phyloP scores from a whole-genome alignment of 345 rosid genomes.

The Psidium guajava region DNA sequence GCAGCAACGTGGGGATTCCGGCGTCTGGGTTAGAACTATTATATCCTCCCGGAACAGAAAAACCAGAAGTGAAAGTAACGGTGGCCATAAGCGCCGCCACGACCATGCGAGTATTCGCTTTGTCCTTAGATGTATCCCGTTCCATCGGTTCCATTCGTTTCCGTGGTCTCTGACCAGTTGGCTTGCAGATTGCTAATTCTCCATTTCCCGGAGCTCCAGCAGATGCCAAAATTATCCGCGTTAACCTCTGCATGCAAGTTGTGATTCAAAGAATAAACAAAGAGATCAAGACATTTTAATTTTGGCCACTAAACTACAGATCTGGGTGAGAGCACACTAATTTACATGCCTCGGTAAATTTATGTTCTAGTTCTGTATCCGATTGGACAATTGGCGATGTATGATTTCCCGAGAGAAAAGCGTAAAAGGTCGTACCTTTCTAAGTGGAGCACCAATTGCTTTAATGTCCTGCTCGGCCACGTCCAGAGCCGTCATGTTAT shows the following conservation, averaged over 20 bases:
- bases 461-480: not conserved
- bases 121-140: fast-evolving
- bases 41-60: not conserved
- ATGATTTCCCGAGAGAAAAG: not conserved
- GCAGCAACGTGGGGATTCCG: not conserved
- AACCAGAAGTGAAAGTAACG: not conserved
- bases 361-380: too few relatives aligned
- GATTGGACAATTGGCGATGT: not conserved
- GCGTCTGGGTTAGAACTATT: not conserved
- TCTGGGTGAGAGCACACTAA: too few relatives aligned
- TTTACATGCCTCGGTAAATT: too few relatives aligned
- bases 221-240: fast-evolving
- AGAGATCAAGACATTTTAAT: not conserved
- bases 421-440: not conserved
- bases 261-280: not conserved
- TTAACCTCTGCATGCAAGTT: fast-evolving
- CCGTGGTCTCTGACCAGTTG: fast-evolving
- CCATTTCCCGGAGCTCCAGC: fast-evolving
- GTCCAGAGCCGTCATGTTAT: not conserved
- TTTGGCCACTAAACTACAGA: not conserved
- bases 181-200: not conserved
- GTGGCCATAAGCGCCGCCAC: not conserved
- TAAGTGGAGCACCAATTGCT: fast-evolving
- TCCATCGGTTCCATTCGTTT: fast-evolving
- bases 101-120: fast-evolving